These are phyloP conservation scores for Salvia sclarea DNA, from an alignment of 305 asterid genomes.

Conservation along the genomic window DNA sequence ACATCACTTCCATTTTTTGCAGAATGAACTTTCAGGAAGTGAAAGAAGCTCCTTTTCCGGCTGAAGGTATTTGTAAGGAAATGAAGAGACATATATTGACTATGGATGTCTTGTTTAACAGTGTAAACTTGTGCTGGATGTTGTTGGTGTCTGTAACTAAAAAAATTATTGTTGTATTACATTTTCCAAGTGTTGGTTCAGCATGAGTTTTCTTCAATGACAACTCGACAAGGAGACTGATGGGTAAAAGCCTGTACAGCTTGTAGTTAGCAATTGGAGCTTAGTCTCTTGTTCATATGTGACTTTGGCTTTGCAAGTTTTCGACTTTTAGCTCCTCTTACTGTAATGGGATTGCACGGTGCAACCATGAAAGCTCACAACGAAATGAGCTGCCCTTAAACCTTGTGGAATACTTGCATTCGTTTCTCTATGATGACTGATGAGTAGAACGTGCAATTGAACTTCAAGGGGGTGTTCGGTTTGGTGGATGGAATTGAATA, in stretches of 20 bases:
- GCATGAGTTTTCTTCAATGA: not conserved
- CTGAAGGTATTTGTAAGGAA: conserved; percentile 15
- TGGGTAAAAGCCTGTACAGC: conserved; percentile 2
- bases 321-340: not conserved
- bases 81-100: not conserved
- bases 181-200: not conserved
- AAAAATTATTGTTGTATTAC: not conserved
- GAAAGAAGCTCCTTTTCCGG: conserved; percentile 10
- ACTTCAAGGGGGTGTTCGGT: too few relatives aligned
- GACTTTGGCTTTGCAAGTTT: not conserved
- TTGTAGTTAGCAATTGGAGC: conserved; percentile 1
- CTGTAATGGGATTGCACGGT: not conserved
- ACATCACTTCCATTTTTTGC: conserved; percentile 21
- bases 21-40: conserved; percentile 14
- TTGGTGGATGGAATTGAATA: too few relatives aligned
- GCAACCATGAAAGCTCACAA: not conserved
- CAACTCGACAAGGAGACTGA: not conserved
- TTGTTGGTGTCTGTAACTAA: conserved; percentile 25
- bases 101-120: conserved; percentile 6
- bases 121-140: conserved; percentile 10
- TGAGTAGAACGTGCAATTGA: too few relatives aligned
- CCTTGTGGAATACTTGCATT: too few relatives aligned
- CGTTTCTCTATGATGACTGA: too few relatives aligned
- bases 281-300: not conserved
- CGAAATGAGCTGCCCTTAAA: not conserved